Percentiles rank a stretch among this genome's conserved stretches.
These are phyloP conservation scores for Aspergillus diversus DNA, from an alignment of 495 filamentous ascomycete species.

Conservation along the genomic window DNA sequence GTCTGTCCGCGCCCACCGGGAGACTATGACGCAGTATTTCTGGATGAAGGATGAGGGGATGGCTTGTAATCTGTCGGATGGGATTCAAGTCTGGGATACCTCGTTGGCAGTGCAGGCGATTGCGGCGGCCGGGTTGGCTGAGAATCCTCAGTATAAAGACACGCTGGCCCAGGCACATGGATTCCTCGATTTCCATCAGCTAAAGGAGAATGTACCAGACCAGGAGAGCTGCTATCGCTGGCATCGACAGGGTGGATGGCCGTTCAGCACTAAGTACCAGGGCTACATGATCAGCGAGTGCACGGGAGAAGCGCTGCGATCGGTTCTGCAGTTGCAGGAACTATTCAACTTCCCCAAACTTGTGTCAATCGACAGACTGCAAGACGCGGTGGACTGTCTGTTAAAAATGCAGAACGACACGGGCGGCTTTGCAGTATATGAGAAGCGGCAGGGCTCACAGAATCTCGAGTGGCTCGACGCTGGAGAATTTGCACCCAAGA, in stretches of 20 bases:
- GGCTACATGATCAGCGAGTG: slow-evolving; percentile 9
- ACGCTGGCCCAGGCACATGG: not conserved
- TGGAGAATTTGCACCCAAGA: slow-evolving; percentile 12
- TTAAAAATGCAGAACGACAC: slow-evolving; percentile 3
- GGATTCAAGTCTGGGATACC: slow-evolving; percentile 16
- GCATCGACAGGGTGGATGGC: slow-evolving; percentile 8
- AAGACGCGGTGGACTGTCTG: slow-evolving; percentile 14
- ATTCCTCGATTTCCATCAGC: not conserved
- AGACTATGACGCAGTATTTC: slow-evolving; percentile 3
- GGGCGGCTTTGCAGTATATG: slow-evolving; percentile 21
- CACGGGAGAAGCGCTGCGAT: not conserved
- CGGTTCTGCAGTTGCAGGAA: slow-evolving; percentile 10
- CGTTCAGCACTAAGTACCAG: slow-evolving; percentile 9
- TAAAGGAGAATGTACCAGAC: slow-evolving; percentile 6
- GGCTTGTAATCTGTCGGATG: slow-evolving; percentile 4
- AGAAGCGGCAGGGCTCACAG: slow-evolving; percentile 1
- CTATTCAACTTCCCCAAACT: not conserved
- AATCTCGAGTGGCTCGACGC: slow-evolving; percentile 20
- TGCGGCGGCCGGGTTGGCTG: slow-evolving; percentile 5
- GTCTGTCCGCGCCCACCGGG: not conserved
- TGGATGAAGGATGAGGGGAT: slow-evolving; percentile 12
- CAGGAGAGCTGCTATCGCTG: slow-evolving; percentile 10
- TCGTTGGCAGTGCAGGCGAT: slow-evolving; percentile 10
- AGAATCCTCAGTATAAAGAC: not conserved
- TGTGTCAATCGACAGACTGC: slow-evolving; percentile 3